Base-by-base conservation (phyloP, 768 basidiomycete genomes). In the Hemileccinum rubropunctum region DNA sequence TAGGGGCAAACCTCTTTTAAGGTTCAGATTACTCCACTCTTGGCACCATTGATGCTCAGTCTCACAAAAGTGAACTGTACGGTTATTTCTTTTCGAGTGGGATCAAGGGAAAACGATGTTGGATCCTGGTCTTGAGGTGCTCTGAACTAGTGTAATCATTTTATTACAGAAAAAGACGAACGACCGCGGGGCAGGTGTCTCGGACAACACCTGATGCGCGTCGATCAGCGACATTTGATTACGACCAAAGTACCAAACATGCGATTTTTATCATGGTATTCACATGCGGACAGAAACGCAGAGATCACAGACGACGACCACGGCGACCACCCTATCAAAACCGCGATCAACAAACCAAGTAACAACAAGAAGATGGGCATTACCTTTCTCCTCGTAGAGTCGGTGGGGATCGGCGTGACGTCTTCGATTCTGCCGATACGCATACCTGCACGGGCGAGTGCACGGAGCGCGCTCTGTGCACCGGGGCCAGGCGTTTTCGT, bases 401-500 rank as follows among this genome's bases (percentile, higher is more conserved):
- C 97, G 41, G 95, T 95, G 45, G 97, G 97, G 52, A 95, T 83
- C 56, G 95, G 95, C 35, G 95, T 98, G 44, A 98, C 95, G 64
- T 99, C 95, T 76, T 98, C 95, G 62, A 99, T 98, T 58, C 97
- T 81, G 50, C 97, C 97, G 60, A 99, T 98, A 58, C 88, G 79
- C 93, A 99, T 97, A 47, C 97, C 95, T 50, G 95, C 86, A 76
- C 95, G 94, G 63, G 97, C 97, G 51, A 98, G 87, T 45, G 95
- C 97, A 73, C 95, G 91, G 65, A 98, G 88, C 37, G 97, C 95
- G 61, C 89, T 90, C 79, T 99, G 97, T 40, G 93, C 97, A 73
- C 97, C 97, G 15, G 97, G 97, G 42, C 97, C 97, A 37, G 97
- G 97, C 53, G 95, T 95, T 79, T 98, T 99, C 65, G 97, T 98